These are phyloP conservation scores for Rusavskia elegans DNA, from an alignment of 495 filamentous ascomycete species.

Conservation along the genomic window DNA sequence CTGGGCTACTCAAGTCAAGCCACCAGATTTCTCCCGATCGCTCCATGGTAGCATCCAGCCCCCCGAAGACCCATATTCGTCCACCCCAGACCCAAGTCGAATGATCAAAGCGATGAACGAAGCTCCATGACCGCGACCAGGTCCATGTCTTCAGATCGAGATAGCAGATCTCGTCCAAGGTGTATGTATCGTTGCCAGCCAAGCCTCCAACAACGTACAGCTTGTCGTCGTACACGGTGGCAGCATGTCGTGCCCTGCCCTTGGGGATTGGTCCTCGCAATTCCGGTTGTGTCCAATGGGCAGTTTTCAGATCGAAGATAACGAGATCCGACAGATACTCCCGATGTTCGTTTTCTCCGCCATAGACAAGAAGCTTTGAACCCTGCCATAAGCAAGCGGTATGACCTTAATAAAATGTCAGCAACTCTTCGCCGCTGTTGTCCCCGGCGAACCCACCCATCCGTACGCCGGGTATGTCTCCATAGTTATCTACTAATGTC, in stretches of 20 bases:
- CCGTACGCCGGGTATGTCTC: constrained; percentile 91
- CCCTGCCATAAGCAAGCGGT: constrained; percentile 91
- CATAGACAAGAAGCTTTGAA: constrained; percentile 87
- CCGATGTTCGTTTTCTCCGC: constrained; percentile 93
- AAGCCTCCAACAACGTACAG: constrained; percentile 87
- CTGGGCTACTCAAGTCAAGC: constrained; percentile 77
- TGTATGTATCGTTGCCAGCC: constrained; percentile 70
- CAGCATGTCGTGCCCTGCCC: constrained; percentile 82
- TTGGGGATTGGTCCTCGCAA: constrained; percentile 69
- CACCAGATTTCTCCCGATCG: constrained; percentile 91
- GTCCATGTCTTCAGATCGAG: constrained; percentile 94
- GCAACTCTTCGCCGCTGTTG: no score
- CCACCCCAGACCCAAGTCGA: constrained; percentile 82
- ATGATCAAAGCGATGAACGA: constrained; percentile 87
- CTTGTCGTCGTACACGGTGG: constrained; percentile 90
- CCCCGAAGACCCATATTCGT: constrained; percentile 93
- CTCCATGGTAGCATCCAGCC: constrained; percentile 87
- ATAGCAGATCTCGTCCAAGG: constrained; percentile 89
- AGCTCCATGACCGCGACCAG: constrained; percentile 92
- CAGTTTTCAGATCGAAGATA: constrained; percentile 84
- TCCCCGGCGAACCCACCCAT: constrained; percentile 51
- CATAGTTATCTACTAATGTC: constrained; percentile 95
- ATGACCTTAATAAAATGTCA: constrained; percentile 43
- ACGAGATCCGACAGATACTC: constrained; percentile 91
- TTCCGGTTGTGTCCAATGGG: constrained; percentile 84